A percentile compares a stretch with the other conserved stretches of the same genome.
phyloP scores from a whole-genome alignment of 192 early-diverging fungal species.

The Spizellomyces sp. region DNA sequence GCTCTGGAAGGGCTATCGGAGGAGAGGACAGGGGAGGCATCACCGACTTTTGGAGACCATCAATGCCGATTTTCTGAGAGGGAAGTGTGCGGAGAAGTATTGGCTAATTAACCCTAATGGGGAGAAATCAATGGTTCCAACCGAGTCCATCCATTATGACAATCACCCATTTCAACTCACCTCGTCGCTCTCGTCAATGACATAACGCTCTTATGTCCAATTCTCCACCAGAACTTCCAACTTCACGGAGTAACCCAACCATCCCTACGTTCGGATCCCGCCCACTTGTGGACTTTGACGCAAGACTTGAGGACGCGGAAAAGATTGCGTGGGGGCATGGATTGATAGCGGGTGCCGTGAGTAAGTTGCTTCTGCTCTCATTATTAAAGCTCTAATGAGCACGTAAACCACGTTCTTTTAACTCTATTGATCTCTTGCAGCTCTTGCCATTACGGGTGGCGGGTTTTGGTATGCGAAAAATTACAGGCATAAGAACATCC shows the following conservation, averaged over 20 bases:
- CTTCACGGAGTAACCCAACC: not conserved
- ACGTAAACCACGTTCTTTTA: not conserved
- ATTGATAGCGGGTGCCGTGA: conserved; percentile 1
- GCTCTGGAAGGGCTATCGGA: too few species aligned
- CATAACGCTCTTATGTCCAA: too few species aligned
- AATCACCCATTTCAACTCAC: too few species aligned
- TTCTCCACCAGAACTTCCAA: too few species aligned
- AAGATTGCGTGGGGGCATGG: conserved; percentile 5
- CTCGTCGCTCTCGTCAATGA: too few species aligned
- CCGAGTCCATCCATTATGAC: too few species aligned
- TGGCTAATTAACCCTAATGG: too few species aligned
- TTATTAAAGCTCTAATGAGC: not conserved
- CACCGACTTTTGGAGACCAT: too few species aligned
- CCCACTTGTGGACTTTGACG: not conserved
- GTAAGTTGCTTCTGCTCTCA: not conserved
- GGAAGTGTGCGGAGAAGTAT: too few species aligned
- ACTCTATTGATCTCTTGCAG: not conserved
- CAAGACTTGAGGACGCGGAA: conserved; percentile 3
- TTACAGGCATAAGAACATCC: not conserved
- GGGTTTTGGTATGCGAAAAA: conserved; percentile 11
- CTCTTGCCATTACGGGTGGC: not conserved
- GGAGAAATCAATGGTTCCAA: too few species aligned
- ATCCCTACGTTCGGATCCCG: not conserved
- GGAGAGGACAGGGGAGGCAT: too few species aligned
- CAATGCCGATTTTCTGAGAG: too few species aligned